Evolutionary conservation across 2,329 filamentous ascomycete genomes (phyloP).

Genomic region (Pseudomassariella vexata): DNA sequence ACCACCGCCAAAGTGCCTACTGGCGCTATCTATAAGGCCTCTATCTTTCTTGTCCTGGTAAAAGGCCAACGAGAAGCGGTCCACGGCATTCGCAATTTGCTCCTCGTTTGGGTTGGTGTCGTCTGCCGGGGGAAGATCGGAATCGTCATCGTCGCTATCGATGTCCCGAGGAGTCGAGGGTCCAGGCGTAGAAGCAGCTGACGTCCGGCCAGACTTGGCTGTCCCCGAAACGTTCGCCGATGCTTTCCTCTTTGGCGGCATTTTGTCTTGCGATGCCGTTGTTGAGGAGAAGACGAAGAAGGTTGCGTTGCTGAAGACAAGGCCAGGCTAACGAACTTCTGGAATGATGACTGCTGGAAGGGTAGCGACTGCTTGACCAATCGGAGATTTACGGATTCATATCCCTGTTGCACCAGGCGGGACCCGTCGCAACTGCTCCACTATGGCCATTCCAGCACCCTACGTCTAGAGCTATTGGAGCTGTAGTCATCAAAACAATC

Average conservation of each 20-base stretch:
- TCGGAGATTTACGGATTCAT: too few relatives aligned
- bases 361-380: too few relatives aligned
- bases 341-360: too few relatives aligned
- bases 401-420: too few relatives aligned
- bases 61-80: constrained; percentile 50
- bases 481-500: too few relatives aligned
- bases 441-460: too few relatives aligned
- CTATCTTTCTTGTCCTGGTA: constrained; percentile 42
- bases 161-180: constrained; percentile 54
- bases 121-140: constrained; percentile 28
- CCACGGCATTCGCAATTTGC: constrained; percentile 52
- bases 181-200: constrained; percentile 54
- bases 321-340: too few relatives aligned
- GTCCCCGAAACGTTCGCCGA: constrained; percentile 40
- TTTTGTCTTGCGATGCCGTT: too few relatives aligned
- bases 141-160: constrained; percentile 46
- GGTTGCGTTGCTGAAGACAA: too few relatives aligned
- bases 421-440: too few relatives aligned
- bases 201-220: constrained; percentile 51
- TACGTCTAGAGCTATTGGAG: too few relatives aligned
- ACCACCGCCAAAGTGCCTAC: constrained; percentile 39
- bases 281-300: too few relatives aligned
- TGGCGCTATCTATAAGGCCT: constrained; percentile 34
- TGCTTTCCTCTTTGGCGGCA: constrained; percentile 71
- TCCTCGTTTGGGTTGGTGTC: constrained; percentile 47